Base-by-base conservation (phyloP, 257 asterid species). In the Ocimum tenuiflorum region DNA sequence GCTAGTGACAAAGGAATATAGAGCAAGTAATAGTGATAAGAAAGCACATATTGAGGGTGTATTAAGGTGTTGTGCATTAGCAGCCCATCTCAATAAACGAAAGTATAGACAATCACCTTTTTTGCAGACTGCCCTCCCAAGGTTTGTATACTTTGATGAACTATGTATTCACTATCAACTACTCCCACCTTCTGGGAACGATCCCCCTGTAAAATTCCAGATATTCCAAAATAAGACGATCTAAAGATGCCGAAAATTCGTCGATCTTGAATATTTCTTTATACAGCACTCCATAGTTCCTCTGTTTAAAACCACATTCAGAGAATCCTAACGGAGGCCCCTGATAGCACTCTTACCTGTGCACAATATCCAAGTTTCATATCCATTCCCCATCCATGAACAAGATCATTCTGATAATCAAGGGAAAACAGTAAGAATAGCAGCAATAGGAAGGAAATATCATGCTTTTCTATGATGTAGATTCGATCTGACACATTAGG, bases 311-410 rank as follows among this genome's bases (percentile, higher is more conserved):
- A 22, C 18, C 7, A 22, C 27, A 12, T 52, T 11, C 8, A 29
- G 27, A 38, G 47, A 50, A 58, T 17, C 20, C 31, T 8, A 54
- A 24, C 47, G 36, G 20, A 36, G 6, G 38, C 38, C 6, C 45
- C 36, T 14, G 14, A 23, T 27, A 59, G 50, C 10, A 36, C 42
- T 52, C 73, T 75, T 64, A 85, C 99, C 96, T 90, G 97, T 50
- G 96, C 96, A 71, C 99, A 94, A 76, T 90, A 94, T 10, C 99
- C 99, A 14, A 94, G 91, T 76, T 88, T 94, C 86, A 94, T 94
- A 84, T 94, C 99, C 96, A 94, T 58, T 69, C 99, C 99, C 99
- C 99, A 94, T 68, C 99, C 99, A 77, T 90, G 99, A 74, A 94
- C 97, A 73, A 94, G 99, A 83, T 94, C 99, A 77, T 84, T 94